Percentiles rank a stretch among this genome's conserved stretches.
Evolutionary conservation across 2,329 filamentous ascomycete genomes (phyloP).

Genomic region (Nigrospora sphaerica): DNA sequence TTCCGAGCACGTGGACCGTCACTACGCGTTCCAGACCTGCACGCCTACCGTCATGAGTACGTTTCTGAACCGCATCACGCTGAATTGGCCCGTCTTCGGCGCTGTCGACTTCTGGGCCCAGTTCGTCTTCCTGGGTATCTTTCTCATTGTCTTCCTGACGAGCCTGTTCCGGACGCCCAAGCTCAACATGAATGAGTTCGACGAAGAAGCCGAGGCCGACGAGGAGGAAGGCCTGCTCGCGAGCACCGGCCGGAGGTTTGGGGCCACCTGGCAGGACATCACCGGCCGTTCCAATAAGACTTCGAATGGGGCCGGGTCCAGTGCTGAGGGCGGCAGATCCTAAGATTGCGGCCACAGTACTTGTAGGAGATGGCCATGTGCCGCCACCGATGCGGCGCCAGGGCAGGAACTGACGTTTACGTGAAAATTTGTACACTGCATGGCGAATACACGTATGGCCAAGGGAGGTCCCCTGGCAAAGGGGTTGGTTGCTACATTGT

Average conservation of each 20-base stretch:
- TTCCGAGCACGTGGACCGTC: constrained; percentile 65
- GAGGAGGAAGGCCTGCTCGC: constrained; percentile 91
- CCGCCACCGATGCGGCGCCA: too few relatives aligned
- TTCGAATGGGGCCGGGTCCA: constrained; percentile 1
- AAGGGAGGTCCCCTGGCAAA: too few relatives aligned
- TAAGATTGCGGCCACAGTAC: background rate
- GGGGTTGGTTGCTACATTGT: too few relatives aligned
- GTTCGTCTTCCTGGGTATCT: constrained; percentile 81
- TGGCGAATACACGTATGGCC: too few relatives aligned
- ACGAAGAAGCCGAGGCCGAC: constrained; percentile 83
- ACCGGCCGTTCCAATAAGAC: constrained; percentile 43
- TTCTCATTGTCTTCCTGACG: constrained; percentile 73
- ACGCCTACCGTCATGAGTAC: constrained; percentile 87
- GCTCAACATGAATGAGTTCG: constrained; percentile 68
- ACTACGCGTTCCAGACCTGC: constrained; percentile 72
- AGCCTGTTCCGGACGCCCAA: constrained; percentile 74
- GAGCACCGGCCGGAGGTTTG: constrained; percentile 73
- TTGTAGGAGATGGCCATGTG: too few relatives aligned
- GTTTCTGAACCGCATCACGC: constrained; percentile 84
- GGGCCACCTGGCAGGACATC: constrained; percentile 84
- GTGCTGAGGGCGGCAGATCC: constrained; percentile 1
- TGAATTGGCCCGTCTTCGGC: constrained; percentile 95
- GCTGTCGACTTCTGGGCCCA: constrained; percentile 94
- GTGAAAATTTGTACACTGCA: too few relatives aligned
- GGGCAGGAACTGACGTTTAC: too few relatives aligned